Conservation (phyloP, 2,329 filamentous ascomycete genomes). For the Orbilia oligospora region DNA sequence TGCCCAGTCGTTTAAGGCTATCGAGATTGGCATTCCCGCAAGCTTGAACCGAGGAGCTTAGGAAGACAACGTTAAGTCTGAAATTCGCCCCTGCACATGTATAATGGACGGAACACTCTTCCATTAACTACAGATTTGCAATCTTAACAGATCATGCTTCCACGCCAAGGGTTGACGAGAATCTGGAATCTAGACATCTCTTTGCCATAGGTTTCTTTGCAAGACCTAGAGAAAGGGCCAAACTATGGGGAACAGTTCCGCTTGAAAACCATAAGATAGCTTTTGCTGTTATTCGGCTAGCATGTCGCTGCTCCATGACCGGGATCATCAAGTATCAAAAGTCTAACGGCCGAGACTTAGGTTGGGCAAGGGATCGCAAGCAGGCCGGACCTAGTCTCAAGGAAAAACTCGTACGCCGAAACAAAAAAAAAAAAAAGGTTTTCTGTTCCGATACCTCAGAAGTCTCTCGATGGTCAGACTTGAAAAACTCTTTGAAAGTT, state of each 20-base stretch:
- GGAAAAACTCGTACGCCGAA: constrained; percentile 46
- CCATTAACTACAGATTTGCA: not conserved
- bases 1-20: constrained; percentile 59
- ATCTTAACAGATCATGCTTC: not conserved
- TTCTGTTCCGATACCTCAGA: constrained; percentile 26
- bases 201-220: not conserved
- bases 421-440: constrained; percentile 35
- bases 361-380: constrained; percentile 25
- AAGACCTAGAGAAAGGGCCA: not conserved
- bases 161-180: not conserved
- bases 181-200: not conserved
- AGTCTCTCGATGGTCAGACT: constrained; percentile 11
- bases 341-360: constrained; percentile 49
- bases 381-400: constrained; percentile 46
- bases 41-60: constrained; percentile 42
- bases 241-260: not conserved
- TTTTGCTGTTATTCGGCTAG: constrained; percentile 26
- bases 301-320: constrained; percentile 29
- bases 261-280: constrained; percentile 15
- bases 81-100: constrained; percentile 21
- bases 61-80: constrained; percentile 21
- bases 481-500: constrained; percentile 18
- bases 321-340: constrained; percentile 50
- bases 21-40: constrained; percentile 55
- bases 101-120: not conserved